These are phyloP conservation scores for Tanacetum coccineum DNA, from an alignment of 129 eudicot species.

Conservation along the genomic window DNA sequence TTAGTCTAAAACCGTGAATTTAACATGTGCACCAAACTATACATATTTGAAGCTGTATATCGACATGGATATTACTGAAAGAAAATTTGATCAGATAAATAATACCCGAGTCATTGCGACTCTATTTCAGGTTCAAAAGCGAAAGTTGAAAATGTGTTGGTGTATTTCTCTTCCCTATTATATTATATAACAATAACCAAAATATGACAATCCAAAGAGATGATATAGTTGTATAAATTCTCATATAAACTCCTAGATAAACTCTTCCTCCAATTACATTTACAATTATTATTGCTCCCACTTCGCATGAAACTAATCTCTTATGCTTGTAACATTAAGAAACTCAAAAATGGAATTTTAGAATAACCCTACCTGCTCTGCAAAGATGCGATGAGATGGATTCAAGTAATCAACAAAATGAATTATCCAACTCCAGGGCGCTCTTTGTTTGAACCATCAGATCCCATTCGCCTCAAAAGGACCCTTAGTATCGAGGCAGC, in stretches of 20 bases:
- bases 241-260: conserved; percentile 11
- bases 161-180: too few relatives aligned
- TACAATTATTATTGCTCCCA: conserved; percentile 31
- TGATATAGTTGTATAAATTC: conserved; percentile 5
- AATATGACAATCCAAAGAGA: neutral
- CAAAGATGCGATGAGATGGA: too few relatives aligned
- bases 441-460: conserved; percentile 24
- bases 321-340: conserved; percentile 7
- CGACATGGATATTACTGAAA: neutral
- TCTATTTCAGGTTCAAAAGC: too few relatives aligned
- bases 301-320: conserved; percentile 14
- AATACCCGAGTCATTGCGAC: too few relatives aligned
- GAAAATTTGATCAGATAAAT: neutral
- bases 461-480: conserved; percentile 49
- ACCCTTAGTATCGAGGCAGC: conserved; percentile 55
- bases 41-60: neutral
- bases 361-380: neutral
- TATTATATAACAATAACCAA: neutral
- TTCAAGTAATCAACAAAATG: neutral
- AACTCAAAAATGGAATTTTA: conserved; percentile 12
- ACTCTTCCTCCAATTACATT: conserved; percentile 27
- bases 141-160: too few relatives aligned
- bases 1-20: neutral
- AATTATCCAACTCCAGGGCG: conserved; percentile 26
- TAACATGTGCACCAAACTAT: neutral